Percentiles rank a stretch among this genome's conserved stretches.
Conservation (phyloP, 768 basidiomycete species). For the Filobasidium floriforme region DNA sequence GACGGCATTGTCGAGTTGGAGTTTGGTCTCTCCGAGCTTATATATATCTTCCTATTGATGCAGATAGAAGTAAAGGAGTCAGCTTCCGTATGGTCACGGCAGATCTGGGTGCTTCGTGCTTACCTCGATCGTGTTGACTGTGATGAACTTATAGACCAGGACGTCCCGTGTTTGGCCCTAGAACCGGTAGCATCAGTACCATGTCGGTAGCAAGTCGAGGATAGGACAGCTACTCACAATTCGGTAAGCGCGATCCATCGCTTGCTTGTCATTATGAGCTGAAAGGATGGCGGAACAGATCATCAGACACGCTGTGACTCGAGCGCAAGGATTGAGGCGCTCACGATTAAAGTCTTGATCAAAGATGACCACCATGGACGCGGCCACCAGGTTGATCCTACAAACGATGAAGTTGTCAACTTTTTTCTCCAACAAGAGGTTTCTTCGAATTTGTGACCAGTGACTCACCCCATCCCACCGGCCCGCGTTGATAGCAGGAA, state of each 20-base stretch:
- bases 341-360: conserved; percentile 86
- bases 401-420: neutral
- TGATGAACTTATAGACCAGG: conserved; percentile 87
- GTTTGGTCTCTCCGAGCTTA: conserved; percentile 75
- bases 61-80: neutral
- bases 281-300: neutral
- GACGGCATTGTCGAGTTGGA: conserved; percentile 87
- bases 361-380: conserved; percentile 86
- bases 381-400: conserved; percentile 91
- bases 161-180: conserved; percentile 59
- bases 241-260: conserved; percentile 92
- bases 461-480: conserved; percentile 47
- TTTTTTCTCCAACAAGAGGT: too few species aligned
- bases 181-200: neutral
- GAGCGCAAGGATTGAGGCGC: neutral
- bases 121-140: conserved; percentile 75
- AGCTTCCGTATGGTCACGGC: neutral
- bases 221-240: conserved; percentile 52
- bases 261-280: conserved; percentile 83
- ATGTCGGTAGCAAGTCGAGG: neutral
- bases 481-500: conserved; percentile 90
- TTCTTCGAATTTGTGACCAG: neutral
- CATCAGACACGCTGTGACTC: neutral
- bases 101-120: neutral
- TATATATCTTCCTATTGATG: conserved; percentile 72